Evolutionary conservation across 2,329 filamentous ascomycete species (phyloP), one percentile per base, ranked within the genome.

Genomic region (Clarireedia hainanense): DNA sequence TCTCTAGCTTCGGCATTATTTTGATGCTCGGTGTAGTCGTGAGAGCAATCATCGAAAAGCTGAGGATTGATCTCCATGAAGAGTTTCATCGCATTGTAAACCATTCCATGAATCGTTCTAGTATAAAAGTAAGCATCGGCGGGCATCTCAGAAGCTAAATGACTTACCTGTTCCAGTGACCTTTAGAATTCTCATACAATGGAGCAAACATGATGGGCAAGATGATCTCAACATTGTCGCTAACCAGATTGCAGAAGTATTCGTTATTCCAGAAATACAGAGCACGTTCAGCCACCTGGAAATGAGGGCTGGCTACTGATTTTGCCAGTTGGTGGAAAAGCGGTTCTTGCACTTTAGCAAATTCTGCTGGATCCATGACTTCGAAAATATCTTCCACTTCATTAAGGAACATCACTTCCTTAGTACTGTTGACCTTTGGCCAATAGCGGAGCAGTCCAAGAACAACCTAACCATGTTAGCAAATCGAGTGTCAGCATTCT

Each of bases 201-300:
- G 94, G 92, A 26, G 92, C 91, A 74, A 99, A 99, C 94, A 99
- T 99, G 70, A 99, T 99, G 3, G 94, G 94, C 46, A 99, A 78
- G 65, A 99, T 99, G 47, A 96, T 92, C 68, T 97, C 92, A 55
- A 99, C 94, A 67, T 99, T 99, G 74, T 99, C 94, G 76, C 91
- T 96, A 64, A 99, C 94, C 57, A 99, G 79, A 69, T 97, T 99
- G 78, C 94, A 99, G 75, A 99, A 99, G 72, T 99, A 99, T 72
- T 99, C 94, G 69, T 99, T 99, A 78, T 99, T 99, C 94, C 94
- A 99, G 76, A 99, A 99, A 75, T 99, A 99, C 27, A 99, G 80
- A 5, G 94, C 94, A 63, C 94, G 85, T 75, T 99, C 94, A 17
- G 94, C 94, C 57, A 99, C 94, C 77, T 99, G 94, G 76, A 99